Evolutionary conservation across 768 basidiomycete genomes (phyloP), one percentile per base, ranked within the genome.

Genomic region (Suillus clintonianus): DNA sequence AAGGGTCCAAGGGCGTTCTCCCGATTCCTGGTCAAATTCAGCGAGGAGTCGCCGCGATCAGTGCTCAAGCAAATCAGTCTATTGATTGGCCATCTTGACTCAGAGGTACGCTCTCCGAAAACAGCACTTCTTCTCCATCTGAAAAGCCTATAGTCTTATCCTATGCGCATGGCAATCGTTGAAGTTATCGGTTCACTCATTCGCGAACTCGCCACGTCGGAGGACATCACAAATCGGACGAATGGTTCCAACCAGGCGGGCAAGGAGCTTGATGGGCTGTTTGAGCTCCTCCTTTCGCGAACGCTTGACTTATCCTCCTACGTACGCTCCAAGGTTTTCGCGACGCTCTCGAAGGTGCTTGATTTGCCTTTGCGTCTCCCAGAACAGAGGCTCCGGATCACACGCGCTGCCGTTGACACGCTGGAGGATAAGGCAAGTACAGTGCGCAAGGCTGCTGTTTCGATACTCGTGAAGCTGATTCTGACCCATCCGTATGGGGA

Each of bases 151-250:
- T 69, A 97, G 95, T 89, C 95, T 0, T 97, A 99, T 72, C 93
- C 95, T 0, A 95, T 99, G 89, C 94, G 97, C 47, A 91, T 95
- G 80, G 94, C 95, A 1, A 83, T 99, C 62, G 86, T 99, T 58
- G 97, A 99, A 73, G 85, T 96, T 62, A 86, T 99, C 45, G 94
- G 94, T 6, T 80, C 82, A 63, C 86, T 99, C 65, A 94, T 99
- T 71, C 81, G 83, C 50, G 93, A 98, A 67, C 85, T 98, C 14
- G 87, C 91, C 0, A 72, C 77, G 22, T 82, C 86, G 3, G 75
- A 78, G 22, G 83, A 84, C 47, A 79, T 79, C 24, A 71, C 85
- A 70, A 78, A 81, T 59, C 80, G 82, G 56, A 81, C 83, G 47
- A 53, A 34, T 13, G 32, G 19, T 10, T 41, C 56, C 24, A 76